Percentiles rank a stretch among this genome's conserved stretches.
These are phyloP conservation scores for Diaporthe ilicicola DNA, from an alignment of 2,329 filamentous ascomycete species.

Conservation along the genomic window DNA sequence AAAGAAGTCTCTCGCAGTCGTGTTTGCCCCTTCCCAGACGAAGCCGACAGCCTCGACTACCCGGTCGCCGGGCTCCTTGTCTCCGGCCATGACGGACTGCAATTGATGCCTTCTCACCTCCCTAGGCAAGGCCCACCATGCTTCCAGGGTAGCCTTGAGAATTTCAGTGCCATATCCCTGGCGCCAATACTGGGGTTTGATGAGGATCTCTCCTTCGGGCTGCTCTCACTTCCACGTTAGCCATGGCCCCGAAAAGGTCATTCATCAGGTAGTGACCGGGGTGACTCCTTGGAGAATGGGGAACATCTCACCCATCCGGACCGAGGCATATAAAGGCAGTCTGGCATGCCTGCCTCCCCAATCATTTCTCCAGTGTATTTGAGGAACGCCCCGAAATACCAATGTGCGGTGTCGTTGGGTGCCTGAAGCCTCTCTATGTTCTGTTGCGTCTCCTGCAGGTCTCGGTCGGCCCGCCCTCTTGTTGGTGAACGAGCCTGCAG, in stretches of 20 bases:
- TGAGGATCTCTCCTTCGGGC: constrained; percentile 31
- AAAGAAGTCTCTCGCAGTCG: constrained; percentile 6
- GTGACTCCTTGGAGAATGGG: too few relatives aligned
- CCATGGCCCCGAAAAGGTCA: too few relatives aligned
- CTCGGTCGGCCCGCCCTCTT: constrained; percentile 3
- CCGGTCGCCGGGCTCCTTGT: constrained; percentile 5
- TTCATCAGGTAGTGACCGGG: too few relatives aligned
- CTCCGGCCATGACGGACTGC: background rate
- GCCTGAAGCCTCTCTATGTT: background rate
- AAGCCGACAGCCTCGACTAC: constrained; percentile 20
- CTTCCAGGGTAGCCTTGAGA: constrained; percentile 7
- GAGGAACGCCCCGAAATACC: constrained; percentile 25
- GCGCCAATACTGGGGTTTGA: constrained; percentile 26
- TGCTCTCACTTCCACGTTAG: constrained; percentile 4
- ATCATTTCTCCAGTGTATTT: constrained; percentile 19
- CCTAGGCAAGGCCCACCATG: constrained; percentile 32
- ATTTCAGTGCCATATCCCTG: constrained; percentile 33
- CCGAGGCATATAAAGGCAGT: constrained; percentile 12
- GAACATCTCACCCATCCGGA: background rate
- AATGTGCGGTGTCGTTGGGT: background rate
- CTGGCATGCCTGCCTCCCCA: constrained; percentile 3
- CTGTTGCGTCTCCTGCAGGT: background rate
- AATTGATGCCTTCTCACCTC: constrained; percentile 26
- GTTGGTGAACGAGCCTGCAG: background rate
- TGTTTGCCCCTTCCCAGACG: constrained; percentile 17